These are phyloP conservation scores for Calocybe indica DNA, from an alignment of 768 basidiomycete genomes.

Conservation along the genomic window DNA sequence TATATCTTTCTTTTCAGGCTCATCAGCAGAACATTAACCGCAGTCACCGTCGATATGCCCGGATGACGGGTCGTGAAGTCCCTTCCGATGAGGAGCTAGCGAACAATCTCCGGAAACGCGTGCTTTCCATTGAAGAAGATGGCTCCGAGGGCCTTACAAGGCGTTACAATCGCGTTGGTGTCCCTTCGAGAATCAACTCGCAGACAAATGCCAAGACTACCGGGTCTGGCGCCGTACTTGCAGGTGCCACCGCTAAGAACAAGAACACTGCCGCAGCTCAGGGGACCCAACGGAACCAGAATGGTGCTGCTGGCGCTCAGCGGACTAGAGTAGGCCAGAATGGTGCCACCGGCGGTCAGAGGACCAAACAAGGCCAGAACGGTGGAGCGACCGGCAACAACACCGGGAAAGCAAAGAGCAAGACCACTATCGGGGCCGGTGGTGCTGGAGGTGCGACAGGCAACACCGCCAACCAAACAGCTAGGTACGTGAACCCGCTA, in stretches of 20 bases:
- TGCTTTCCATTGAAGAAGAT: slow-evolving; percentile 27
- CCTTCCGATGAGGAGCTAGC: slow-evolving; percentile 45
- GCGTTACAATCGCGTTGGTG: slow-evolving; percentile 28
- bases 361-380: too few species aligned
- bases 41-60: slow-evolving; percentile 55
- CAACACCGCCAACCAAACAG: neutral
- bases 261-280: slow-evolving; percentile 20
- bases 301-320: slow-evolving; percentile 15
- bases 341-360: too few species aligned
- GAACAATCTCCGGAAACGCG: slow-evolving; percentile 40
- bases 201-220: slow-evolving; percentile 5
- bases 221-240: slow-evolving; percentile 13
- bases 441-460: neutral
- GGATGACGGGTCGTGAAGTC: slow-evolving; percentile 54
- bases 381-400: slow-evolving; percentile 23
- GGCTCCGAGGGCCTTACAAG: slow-evolving; percentile 25
- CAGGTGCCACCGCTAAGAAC: slow-evolving; percentile 7
- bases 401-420: slow-evolving; percentile 21
- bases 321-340: too few species aligned
- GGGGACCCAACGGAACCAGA: slow-evolving; percentile 3
- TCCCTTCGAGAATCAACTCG: slow-evolving; percentile 11
- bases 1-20: slow-evolving; percentile 29
- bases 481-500: neutral
- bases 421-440: slow-evolving; percentile 3
- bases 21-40: slow-evolving; percentile 71